Conservation (phyloP, 495 filamentous ascomycete species). For the Podospora pseudopauciseta region DNA sequence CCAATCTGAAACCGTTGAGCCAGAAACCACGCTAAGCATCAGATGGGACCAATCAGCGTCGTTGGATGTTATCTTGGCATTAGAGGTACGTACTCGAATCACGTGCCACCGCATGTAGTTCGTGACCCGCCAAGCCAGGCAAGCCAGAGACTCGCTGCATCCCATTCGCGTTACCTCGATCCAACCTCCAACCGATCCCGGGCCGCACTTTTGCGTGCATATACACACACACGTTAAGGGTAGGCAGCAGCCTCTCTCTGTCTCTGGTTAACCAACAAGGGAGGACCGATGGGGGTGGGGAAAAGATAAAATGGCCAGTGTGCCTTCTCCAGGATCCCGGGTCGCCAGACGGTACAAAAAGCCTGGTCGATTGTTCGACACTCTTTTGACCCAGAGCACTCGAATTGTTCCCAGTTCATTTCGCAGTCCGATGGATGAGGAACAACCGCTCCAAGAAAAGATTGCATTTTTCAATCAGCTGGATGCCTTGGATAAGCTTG, state of each 20-base stretch:
- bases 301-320: not conserved
- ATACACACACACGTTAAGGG: not conserved
- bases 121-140: not conserved
- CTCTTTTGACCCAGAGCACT: not conserved
- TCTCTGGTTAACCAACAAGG: not conserved
- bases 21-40: not conserved
- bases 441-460: slow-evolving; percentile 25
- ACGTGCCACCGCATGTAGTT: slow-evolving; percentile 13
- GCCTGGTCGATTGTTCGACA: not conserved
- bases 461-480: slow-evolving; percentile 27
- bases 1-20: slow-evolving; percentile 13
- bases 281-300: not conserved
- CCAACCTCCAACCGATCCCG: not conserved
- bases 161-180: not conserved
- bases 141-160: not conserved
- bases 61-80: not conserved
- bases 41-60: slow-evolving; percentile 10
- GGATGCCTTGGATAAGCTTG: slow-evolving; percentile 24
- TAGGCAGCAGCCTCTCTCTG: not conserved
- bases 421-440: not conserved
- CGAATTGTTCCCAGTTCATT: not conserved
- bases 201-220: not conserved
- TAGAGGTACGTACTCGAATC: not conserved
- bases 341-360: not conserved
- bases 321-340: not conserved